Conservation (phyloP, 129 eudicot species). For the Helianthus tuberosus region DNA sequence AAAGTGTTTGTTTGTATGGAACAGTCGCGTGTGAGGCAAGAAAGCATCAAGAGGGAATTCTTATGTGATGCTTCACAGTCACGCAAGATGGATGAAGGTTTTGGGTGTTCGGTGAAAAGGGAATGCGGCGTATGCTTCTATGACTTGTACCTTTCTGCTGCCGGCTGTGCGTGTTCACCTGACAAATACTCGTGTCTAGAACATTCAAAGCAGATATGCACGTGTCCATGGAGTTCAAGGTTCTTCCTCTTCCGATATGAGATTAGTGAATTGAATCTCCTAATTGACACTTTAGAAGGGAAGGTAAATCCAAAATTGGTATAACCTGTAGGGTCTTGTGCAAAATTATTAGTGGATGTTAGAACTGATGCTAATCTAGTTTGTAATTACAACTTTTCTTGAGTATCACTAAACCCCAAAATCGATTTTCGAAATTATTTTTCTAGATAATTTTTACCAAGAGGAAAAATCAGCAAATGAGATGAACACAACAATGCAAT, state of each 20-base stretch:
- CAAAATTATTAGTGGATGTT: too few relatives aligned
- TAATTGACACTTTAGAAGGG: slow-evolving; percentile 63
- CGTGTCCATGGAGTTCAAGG: slow-evolving; percentile 63
- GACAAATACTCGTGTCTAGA: slow-evolving; percentile 63
- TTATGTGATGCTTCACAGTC: slow-evolving; percentile 47
- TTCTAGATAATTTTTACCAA: too few relatives aligned
- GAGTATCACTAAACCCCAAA: too few relatives aligned
- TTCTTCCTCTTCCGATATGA: slow-evolving; percentile 50
- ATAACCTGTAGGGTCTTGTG: too few relatives aligned
- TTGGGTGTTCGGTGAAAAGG: slow-evolving; percentile 47
- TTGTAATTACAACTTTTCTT: too few relatives aligned
- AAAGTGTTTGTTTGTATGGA: slow-evolving; percentile 7
- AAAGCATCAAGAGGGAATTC: slow-evolving; percentile 49
- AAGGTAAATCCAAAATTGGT: slow-evolving; percentile 30
- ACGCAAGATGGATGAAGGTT: slow-evolving; percentile 47
- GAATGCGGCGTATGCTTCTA: slow-evolving; percentile 65
- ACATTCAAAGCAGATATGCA: slow-evolving; percentile 70
- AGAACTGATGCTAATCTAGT: too few relatives aligned
- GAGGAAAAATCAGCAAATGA: too few relatives aligned
- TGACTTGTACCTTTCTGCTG: slow-evolving; percentile 77
- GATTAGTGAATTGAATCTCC: slow-evolving; percentile 49
- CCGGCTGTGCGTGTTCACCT: slow-evolving; percentile 67
- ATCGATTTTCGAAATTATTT: too few relatives aligned
- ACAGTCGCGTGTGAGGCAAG: slow-evolving; percentile 49
- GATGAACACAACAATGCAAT: too few relatives aligned